Percentiles rank a stretch among this genome's conserved stretches.
Conservation (phyloP, 306 rosid species). For the Fragaria iinumae region DNA sequence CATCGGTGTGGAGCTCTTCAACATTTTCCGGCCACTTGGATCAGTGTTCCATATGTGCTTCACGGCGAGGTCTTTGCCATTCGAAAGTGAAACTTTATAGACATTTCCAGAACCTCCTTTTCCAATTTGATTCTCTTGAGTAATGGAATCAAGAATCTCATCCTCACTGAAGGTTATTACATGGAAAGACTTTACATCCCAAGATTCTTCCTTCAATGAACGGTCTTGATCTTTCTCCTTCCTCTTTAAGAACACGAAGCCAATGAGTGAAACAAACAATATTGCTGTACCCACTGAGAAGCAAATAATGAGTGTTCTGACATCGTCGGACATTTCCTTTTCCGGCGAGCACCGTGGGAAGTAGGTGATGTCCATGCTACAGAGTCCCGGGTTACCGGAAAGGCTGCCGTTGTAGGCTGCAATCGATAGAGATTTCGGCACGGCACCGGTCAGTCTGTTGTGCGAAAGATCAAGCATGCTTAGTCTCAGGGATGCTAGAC, state of each 20-base stretch:
- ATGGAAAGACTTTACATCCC: slow-evolving; percentile 91
- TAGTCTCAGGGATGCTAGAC: slow-evolving; percentile 46
- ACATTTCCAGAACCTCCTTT: slow-evolving; percentile 92
- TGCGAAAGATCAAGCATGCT: slow-evolving; percentile 72
- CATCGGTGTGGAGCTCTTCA: slow-evolving; percentile 54
- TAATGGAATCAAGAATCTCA: slow-evolving; percentile 82
- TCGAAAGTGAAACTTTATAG: slow-evolving; percentile 57
- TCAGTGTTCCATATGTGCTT: slow-evolving; percentile 84
- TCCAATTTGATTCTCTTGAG: slow-evolving; percentile 81
- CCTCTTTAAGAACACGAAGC: slow-evolving; percentile 37
- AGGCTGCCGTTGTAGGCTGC: slow-evolving; percentile 85
- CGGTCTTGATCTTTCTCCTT: slow-evolving; percentile 39
- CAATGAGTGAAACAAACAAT: slow-evolving; percentile 29
- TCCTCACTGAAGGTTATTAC: slow-evolving; percentile 69
- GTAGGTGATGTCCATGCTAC: slow-evolving; percentile 39
- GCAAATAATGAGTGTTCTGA: slow-evolving; percentile 53
- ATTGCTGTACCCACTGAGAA: slow-evolving; percentile 34
- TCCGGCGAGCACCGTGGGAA: slow-evolving; percentile 48
- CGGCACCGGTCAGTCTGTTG: slow-evolving; percentile 52
- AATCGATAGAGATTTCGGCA: slow-evolving; percentile 54
- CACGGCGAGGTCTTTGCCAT: slow-evolving; percentile 78
- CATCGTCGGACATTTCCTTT: slow-evolving; percentile 39
- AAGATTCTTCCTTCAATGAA: slow-evolving; percentile 72
- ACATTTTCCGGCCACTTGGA: slow-evolving; percentile 25
- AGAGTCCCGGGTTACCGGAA: slow-evolving; percentile 62